phyloP scores from a whole-genome alignment of 768 basidiomycete species.

The Psilocybe subaeruginosa region DNA sequence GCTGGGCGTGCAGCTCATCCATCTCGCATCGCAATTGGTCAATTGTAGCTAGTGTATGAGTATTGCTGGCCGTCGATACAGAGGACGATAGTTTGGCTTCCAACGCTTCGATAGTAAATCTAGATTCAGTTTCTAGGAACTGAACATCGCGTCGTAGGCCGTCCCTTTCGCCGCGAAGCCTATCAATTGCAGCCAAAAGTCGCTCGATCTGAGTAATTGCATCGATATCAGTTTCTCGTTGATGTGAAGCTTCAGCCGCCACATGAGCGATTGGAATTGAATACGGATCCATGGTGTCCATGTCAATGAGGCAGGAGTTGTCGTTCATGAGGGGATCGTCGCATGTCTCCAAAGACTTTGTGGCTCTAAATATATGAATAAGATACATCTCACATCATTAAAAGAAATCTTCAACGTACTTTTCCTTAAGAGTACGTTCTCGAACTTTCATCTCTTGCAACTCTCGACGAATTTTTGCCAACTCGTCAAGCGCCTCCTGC shows the following conservation, averaged over 20 bases:
- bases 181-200: slow-evolving; percentile 64
- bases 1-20: slow-evolving; percentile 28
- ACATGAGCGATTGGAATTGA: neutral
- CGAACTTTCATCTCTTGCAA: slow-evolving; percentile 27
- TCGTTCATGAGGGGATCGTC: slow-evolving; percentile 23
- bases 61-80: slow-evolving; percentile 21
- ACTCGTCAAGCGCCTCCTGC: slow-evolving; percentile 48
- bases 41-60: slow-evolving; percentile 25
- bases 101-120: slow-evolving; percentile 62
- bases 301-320: slow-evolving; percentile 21
- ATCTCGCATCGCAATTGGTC: slow-evolving; percentile 32
- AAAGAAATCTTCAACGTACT: slow-evolving; percentile 10
- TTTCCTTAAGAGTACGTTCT: slow-evolving; percentile 22
- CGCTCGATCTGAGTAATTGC: slow-evolving; percentile 50
- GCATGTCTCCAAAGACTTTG: slow-evolving; percentile 20
- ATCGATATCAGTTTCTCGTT: slow-evolving; percentile 28
- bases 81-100: slow-evolving; percentile 47
- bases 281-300: slow-evolving; percentile 23
- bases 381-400: neutral
- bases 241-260: neutral
- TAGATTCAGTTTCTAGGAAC: slow-evolving; percentile 70
- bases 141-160: slow-evolving; percentile 62
- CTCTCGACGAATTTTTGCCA: slow-evolving; percentile 37
- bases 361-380: slow-evolving; percentile 16
- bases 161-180: slow-evolving; percentile 70